These are phyloP conservation scores for Arachnomyces sp. DNA, from an alignment of 2,329 filamentous ascomycete genomes.

Conservation along the genomic window DNA sequence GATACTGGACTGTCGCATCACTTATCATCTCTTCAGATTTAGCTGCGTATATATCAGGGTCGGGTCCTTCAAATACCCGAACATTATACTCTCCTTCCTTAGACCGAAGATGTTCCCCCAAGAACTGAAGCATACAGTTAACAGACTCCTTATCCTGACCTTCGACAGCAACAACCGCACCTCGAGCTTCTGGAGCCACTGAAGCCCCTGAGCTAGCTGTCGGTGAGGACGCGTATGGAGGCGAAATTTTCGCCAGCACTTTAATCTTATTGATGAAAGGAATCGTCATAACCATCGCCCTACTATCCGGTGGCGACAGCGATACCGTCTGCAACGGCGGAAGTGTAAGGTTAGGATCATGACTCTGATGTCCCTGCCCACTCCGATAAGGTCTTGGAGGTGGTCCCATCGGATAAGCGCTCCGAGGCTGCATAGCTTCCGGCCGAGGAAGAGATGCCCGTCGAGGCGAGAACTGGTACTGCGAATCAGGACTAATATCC, in stretches of 20 bases:
- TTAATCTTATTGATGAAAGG: conserved; percentile 67
- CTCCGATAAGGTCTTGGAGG: conserved; percentile 41
- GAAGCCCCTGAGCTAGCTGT: conserved; percentile 20
- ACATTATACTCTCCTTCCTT: conserved; percentile 46
- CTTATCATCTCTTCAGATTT: conserved; percentile 26
- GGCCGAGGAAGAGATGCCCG: conserved; percentile 37
- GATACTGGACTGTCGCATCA: conserved; percentile 49
- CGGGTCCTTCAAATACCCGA: conserved; percentile 41
- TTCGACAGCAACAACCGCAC: conserved; percentile 75
- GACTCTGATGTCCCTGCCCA: conserved; percentile 24
- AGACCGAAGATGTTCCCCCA: conserved; percentile 44
- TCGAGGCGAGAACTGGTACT: conserved; percentile 33
- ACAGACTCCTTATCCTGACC: conserved; percentile 60
- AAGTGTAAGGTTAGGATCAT: conserved; percentile 44
- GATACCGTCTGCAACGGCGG: conserved; percentile 44
- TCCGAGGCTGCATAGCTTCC: conserved; percentile 24
- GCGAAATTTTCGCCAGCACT: conserved; percentile 66
- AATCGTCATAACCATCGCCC: conserved; percentile 65
- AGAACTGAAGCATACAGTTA: conserved; percentile 54
- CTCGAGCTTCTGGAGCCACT: conserved; percentile 44
- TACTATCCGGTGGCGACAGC: conserved; percentile 30
- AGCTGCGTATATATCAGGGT: conserved; percentile 16
- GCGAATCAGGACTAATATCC: conserved; percentile 29
- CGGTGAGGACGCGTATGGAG: conserved; percentile 45
- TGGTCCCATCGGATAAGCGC: conserved; percentile 44